phyloP scores from a whole-genome alignment of 163 green algal genomes.

The Chlorella variabilis region DNA sequence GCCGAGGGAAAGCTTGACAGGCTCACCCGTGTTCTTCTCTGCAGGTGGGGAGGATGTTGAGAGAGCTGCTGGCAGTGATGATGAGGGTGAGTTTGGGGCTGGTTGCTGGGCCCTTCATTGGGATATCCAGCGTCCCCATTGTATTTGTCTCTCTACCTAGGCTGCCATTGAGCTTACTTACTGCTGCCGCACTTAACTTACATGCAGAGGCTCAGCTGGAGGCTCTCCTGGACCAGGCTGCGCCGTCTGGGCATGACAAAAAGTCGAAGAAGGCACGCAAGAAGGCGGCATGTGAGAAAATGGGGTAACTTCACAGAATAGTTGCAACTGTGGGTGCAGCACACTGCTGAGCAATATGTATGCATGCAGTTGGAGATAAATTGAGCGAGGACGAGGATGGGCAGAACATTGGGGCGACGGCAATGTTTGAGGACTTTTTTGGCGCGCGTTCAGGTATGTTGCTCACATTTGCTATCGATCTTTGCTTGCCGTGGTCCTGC shows the following conservation, averaged over 20 bases:
- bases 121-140: not conserved
- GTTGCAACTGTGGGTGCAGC: no score
- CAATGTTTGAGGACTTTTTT: slow-evolving; percentile 77
- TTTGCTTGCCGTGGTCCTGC: no score
- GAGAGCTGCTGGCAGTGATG: not conserved
- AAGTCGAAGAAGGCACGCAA: slow-evolving; percentile 19
- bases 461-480: no score
- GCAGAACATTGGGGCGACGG: slow-evolving; percentile 6
- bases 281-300: slow-evolving; percentile 1
- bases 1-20: no score
- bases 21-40: no score
- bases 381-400: slow-evolving; percentile 20
- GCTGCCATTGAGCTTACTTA: no score
- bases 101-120: not conserved
- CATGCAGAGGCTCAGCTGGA: slow-evolving; percentile 53
- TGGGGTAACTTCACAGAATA: no score
- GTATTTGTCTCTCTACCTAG: no score
- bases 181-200: not conserved
- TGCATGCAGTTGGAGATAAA: not conserved
- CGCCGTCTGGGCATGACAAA: not conserved
- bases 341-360: not conserved
- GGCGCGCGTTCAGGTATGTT: slow-evolving; percentile 18
- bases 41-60: not conserved
- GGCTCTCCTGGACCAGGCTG: slow-evolving; percentile 47
- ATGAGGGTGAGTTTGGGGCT: slow-evolving; percentile 1